These are phyloP conservation scores for Suhomyces taliae DNA, from an alignment of 1,139 yeast genomes.

Conservation along the genomic window DNA sequence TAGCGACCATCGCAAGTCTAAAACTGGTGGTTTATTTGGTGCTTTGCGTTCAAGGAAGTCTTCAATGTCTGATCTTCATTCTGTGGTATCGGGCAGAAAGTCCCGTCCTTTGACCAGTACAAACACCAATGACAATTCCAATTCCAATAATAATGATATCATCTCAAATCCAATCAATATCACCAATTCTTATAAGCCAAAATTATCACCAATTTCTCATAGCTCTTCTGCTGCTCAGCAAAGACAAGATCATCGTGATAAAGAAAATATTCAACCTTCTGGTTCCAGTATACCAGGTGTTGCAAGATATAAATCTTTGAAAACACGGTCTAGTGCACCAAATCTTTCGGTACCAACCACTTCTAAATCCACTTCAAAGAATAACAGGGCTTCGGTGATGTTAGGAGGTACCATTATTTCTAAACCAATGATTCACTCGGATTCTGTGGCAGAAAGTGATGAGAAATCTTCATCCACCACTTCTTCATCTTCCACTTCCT, in stretches of 20 bases:
- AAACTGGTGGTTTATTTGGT: constrained; percentile 20
- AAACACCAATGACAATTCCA: constrained; percentile 9
- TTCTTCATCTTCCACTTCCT: neutral
- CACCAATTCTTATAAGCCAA: constrained; percentile 3
- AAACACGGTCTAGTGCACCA: constrained; percentile 14
- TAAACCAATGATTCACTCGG: constrained; percentile 4
- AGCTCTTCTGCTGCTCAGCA: constrained; percentile 11
- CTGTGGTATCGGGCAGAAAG: constrained; percentile 4
- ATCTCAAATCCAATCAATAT: constrained; percentile 7
- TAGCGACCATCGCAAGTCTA: constrained; percentile 22
- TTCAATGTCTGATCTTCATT: constrained; percentile 14
- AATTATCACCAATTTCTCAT: constrained; percentile 7
- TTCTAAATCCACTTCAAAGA: constrained; percentile 5
- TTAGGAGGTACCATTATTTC: constrained; percentile 8
- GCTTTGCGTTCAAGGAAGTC: constrained; percentile 22
- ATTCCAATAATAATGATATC: no score
- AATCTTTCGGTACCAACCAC: constrained; percentile 6
- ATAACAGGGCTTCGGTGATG: constrained; percentile 9
- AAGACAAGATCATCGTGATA: neutral
- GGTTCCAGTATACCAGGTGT: neutral
- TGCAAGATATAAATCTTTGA: constrained; percentile 14
- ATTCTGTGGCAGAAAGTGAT: neutral
- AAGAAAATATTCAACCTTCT: neutral
- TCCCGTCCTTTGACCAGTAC: constrained; percentile 20
- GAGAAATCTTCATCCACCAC: neutral